Percentiles rank a stretch among this genome's conserved stretches.
Conservation (phyloP, 495 filamentous ascomycete species). For the Xylaria grammica region DNA sequence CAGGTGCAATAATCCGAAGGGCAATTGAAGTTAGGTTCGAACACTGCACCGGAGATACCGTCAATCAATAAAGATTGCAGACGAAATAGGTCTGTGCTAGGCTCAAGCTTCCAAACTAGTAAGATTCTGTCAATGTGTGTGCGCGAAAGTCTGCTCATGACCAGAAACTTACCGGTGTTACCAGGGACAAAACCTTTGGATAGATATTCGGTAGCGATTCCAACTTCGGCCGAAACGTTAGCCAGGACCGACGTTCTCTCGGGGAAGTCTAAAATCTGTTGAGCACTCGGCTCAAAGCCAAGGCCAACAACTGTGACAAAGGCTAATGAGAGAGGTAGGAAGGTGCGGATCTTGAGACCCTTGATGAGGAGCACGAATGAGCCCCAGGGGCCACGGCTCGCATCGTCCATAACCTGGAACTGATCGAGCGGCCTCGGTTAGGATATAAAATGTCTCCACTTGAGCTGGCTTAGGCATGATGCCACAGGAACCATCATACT, state of each 20-base stretch:
- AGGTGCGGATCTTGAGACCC: not conserved
- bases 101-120: not conserved
- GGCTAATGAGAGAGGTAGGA: constrained; percentile 5
- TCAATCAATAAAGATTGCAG: constrained; percentile 2
- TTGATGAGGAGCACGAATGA: constrained; percentile 33
- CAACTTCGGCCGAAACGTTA: not conserved
- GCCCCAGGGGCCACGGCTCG: constrained; percentile 46
- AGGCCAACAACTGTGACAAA: constrained; percentile 17
- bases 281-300: constrained; percentile 21
- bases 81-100: not conserved
- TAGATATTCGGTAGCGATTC: not conserved
- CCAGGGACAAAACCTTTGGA: not conserved
- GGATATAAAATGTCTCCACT: constrained; percentile 40
- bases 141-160: not conserved
- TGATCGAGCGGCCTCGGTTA: constrained; percentile 26
- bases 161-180: not conserved
- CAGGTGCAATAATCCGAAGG: not conserved
- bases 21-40: constrained; percentile 2
- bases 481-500: constrained; percentile 37
- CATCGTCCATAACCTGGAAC: constrained; percentile 39
- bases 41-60: not conserved
- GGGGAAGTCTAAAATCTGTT: constrained; percentile 21
- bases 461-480: constrained; percentile 40
- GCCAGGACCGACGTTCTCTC: not conserved
- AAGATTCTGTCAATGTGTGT: not conserved